These are phyloP conservation scores for Aspergillus ruber DNA, from an alignment of 2,329 filamentous ascomycete species.

Conservation along the genomic window DNA sequence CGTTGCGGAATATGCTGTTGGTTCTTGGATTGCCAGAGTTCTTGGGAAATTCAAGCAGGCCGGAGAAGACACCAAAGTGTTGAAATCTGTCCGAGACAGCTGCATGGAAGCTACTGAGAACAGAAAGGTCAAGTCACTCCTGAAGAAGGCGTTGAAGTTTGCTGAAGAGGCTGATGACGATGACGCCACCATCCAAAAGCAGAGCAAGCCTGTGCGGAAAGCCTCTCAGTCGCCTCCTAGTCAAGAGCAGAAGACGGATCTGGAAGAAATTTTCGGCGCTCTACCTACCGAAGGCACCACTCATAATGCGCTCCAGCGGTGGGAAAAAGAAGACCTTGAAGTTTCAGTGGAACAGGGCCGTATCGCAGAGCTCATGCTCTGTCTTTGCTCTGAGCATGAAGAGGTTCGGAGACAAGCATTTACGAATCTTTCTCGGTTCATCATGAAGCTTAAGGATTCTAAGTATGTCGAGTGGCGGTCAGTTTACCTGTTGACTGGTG, in stretches of 20 bases:
- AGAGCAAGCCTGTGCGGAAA: conserved; percentile 5
- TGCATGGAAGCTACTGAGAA: conserved; percentile 37
- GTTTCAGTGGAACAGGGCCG: conserved; percentile 74
- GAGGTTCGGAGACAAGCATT: conserved; percentile 72
- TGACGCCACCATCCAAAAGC: background rate
- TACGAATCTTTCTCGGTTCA: conserved; percentile 34
- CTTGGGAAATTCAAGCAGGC: conserved; percentile 50
- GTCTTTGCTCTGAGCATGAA: conserved; percentile 66
- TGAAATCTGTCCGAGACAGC: conserved; percentile 42
- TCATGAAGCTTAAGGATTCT: conserved; percentile 53
- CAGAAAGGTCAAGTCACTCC: conserved; percentile 32
- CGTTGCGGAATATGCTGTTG: conserved; percentile 43
- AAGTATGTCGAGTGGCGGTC: conserved; percentile 70
- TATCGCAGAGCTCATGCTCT: conserved; percentile 62
- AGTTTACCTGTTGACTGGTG: conserved; percentile 71
- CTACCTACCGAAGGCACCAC: conserved; percentile 40
- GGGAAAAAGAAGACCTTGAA: conserved; percentile 70
- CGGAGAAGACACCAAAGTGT: conserved; percentile 44
- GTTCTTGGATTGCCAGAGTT: conserved; percentile 53
- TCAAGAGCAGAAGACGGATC: conserved; percentile 30
- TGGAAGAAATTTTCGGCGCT: conserved; percentile 49
- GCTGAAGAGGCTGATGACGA: conserved; percentile 11
- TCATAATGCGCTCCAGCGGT: conserved; percentile 49
- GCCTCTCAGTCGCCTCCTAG: conserved; percentile 7
- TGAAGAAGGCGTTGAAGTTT: conserved; percentile 27